Base-by-base conservation (phyloP, 768 basidiomycete genomes). In the Phaeotremella fagi region DNA sequence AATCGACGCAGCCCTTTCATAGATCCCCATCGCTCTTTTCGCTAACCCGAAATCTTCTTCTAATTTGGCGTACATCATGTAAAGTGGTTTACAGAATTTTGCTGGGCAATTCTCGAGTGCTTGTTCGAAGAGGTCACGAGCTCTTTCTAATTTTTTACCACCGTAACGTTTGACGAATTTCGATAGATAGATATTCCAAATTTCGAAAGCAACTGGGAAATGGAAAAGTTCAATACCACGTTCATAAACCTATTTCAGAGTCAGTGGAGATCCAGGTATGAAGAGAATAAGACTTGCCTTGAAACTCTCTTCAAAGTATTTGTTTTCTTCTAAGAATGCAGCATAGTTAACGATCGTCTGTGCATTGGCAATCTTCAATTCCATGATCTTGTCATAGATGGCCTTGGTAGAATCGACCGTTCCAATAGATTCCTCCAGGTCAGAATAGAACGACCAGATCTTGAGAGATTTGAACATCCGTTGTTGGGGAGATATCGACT, bases 251-350 rank as follows among this genome's bases (percentile, higher is more conserved):
- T 88, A 35, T 18, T 43, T 23, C 6, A n/a, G 16, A n/a, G n/a
- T n/a, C n/a, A n/a, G n/a, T n/a, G n/a, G n/a, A n/a, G n/a, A n/a
- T n/a, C n/a, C n/a, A n/a, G n/a, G 3, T 27, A 43, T 25, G 44
- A 15, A 33, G 1, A 18, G 7, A 2, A 16, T n/a, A 4, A 44
- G 18, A 15, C 72, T 33, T 64, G 85, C 88, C 82, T 91, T 95
- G 83, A 98, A 99, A 74, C 89, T 90, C 66, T 98, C 95, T 64
- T 99, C 95, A 75, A 87, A 99, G 76, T 98, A 99, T 62, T 90
- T 83, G 76, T 97, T 94, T 72, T 97, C 94, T 72, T 98, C 94
- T 44, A 99, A 77, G 80, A 98, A 99, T 3, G 87, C 83, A 1
- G 95, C 92, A 58, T 92, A 98, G 73, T 99, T 98, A 75, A 98